A percentile compares a stretch with the other conserved stretches of the same genome.
phyloP scores from a whole-genome alignment of 169 alveolate species.

The Plasmodium ovale region DNA sequence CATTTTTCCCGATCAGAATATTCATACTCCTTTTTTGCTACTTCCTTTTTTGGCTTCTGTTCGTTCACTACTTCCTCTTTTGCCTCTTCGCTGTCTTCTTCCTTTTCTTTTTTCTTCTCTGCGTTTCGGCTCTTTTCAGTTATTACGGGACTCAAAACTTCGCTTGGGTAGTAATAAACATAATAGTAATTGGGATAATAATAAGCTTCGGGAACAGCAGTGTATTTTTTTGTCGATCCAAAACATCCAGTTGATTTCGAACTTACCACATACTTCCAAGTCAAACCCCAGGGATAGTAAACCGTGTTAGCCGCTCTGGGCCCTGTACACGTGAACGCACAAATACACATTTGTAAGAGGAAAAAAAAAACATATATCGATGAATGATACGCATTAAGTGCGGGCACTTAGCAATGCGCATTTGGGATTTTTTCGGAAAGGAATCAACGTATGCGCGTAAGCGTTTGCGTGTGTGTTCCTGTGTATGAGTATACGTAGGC shows the following conservation, averaged over 20 bases:
- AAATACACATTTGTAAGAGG: neutral
- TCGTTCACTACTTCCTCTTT: slow-evolving; percentile 24
- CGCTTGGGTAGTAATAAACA: slow-evolving; percentile 19
- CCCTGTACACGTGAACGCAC: slow-evolving; percentile 4
- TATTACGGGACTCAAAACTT: neutral
- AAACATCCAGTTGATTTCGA: slow-evolving; percentile 49
- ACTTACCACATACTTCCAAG: slow-evolving; percentile 58
- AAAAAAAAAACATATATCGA: neutral
- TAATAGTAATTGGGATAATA: slow-evolving; percentile 54
- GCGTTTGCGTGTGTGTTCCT: too few species aligned
- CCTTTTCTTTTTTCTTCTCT: slow-evolving; percentile 22
- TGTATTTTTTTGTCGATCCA: slow-evolving; percentile 43
- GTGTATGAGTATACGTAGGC: too few species aligned
- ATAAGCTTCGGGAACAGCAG: slow-evolving; percentile 30
- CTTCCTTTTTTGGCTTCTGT: neutral
- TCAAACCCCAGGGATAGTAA: slow-evolving; percentile 36
- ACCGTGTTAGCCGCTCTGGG: slow-evolving; percentile 18
- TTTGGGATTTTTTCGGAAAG: too few species aligned
- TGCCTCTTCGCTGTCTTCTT: slow-evolving; percentile 6
- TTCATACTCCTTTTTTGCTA: slow-evolving; percentile 46
- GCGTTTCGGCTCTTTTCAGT: neutral
- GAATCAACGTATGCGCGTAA: too few species aligned
- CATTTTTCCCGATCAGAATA: slow-evolving; percentile 22
- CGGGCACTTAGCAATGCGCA: too few species aligned
- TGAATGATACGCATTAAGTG: neutral